Evolutionary conservation across 2,329 filamentous ascomycete species (phyloP).

Genomic region (Sporothrix brasiliensis): DNA sequence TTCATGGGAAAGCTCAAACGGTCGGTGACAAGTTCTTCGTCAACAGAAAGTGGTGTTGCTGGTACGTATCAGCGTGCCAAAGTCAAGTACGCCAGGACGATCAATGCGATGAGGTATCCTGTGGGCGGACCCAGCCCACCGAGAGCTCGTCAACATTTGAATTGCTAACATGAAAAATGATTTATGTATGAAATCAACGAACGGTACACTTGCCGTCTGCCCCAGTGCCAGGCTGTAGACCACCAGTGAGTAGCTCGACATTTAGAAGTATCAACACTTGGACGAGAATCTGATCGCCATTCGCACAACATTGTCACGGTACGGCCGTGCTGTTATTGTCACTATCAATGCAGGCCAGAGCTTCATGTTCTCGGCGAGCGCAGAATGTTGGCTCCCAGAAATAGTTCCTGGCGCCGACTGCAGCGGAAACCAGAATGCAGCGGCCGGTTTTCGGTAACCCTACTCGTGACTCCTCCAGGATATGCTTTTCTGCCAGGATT

Average conservation of each 20-base stretch:
- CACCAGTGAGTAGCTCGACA: neutral
- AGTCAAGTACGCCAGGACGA: conserved; percentile 52
- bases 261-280: neutral
- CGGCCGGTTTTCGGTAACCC: no score
- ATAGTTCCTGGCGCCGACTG: neutral
- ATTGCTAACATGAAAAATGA: neutral
- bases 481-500: no score
- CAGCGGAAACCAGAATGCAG: no score
- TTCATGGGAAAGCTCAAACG: conserved; percentile 40
- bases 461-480: no score
- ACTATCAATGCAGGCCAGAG: neutral
- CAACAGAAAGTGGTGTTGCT: neutral
- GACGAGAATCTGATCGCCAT: no score
- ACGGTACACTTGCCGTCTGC: no score
- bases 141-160: neutral
- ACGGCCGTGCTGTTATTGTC: neutral
- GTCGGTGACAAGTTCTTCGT: neutral
- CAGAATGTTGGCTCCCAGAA: neutral
- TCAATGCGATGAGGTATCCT: conserved; percentile 7
- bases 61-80: conserved; percentile 35
- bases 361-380: neutral
- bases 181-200: no score
- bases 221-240: no score
- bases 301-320: no score
- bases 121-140: conserved; percentile 5